Evolutionary conservation across 2,329 filamentous ascomycete genomes (phyloP).

Genomic region (Stromatinia cepivora): DNA sequence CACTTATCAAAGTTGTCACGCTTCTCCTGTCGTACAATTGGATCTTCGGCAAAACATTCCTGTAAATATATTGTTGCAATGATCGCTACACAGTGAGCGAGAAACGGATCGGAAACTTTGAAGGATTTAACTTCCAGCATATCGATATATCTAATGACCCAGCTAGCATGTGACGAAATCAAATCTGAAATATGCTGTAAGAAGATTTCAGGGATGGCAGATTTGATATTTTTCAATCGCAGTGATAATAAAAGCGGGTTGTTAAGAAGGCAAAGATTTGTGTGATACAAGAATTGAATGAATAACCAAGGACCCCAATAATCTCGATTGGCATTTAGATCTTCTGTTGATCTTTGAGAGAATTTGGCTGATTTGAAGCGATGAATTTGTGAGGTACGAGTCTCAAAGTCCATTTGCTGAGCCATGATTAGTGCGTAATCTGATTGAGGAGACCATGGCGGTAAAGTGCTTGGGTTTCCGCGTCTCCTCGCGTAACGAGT

Average conservation of each 20-base stretch:
- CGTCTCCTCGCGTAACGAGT: slow-evolving; percentile 49
- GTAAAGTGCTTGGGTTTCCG: slow-evolving; percentile 46
- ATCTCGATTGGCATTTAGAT: slow-evolving; percentile 48
- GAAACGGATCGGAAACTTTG: slow-evolving; percentile 48
- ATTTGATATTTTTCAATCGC: slow-evolving; percentile 53
- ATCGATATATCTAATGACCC: slow-evolving; percentile 55
- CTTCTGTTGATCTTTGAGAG: slow-evolving; percentile 44
- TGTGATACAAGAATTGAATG: slow-evolving; percentile 54
- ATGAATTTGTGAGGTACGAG: slow-evolving; percentile 51
- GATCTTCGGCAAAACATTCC: slow-evolving; percentile 49
- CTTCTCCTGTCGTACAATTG: slow-evolving; percentile 45
- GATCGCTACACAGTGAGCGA: slow-evolving; percentile 52
- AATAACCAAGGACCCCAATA: slow-evolving; percentile 57
- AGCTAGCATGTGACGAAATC: slow-evolving; percentile 52
- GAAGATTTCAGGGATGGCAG: slow-evolving; percentile 55
- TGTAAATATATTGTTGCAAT: slow-evolving; percentile 56
- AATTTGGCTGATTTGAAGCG: slow-evolving; percentile 53
- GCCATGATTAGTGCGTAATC: slow-evolving; percentile 53
- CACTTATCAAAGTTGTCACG: slow-evolving; percentile 48
- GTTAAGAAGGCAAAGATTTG: slow-evolving; percentile 54
- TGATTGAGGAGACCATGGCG: slow-evolving; percentile 52
- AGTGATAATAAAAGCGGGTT: slow-evolving; percentile 55
- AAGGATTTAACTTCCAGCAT: slow-evolving; percentile 49
- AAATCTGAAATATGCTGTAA: slow-evolving; percentile 55
- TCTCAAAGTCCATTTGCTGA: slow-evolving; percentile 54